Conservation (phyloP, 2,329 filamentous ascomycete genomes). For the Ceratocystis cacaofunesta region DNA sequence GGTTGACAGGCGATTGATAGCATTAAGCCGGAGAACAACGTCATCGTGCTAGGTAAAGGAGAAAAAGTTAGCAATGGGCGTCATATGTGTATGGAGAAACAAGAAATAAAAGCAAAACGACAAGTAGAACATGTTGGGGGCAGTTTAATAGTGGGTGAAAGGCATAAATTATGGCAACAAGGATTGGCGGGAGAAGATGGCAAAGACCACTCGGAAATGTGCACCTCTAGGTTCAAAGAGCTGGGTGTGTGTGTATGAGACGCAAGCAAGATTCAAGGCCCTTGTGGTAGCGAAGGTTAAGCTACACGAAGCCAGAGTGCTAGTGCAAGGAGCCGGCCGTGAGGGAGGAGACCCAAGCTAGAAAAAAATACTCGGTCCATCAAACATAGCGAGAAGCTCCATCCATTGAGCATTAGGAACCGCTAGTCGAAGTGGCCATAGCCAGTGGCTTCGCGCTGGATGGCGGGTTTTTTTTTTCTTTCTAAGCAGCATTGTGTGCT, state of each 20-base stretch:
- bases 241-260: neutral
- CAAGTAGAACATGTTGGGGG: neutral
- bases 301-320: neutral
- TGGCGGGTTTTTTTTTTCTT: neutral
- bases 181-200: neutral
- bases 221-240: neutral
- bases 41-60: slow-evolving; percentile 66
- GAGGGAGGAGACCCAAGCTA: neutral
- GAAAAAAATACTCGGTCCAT: neutral
- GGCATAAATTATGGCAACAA: too few relatives aligned
- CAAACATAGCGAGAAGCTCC: neutral
- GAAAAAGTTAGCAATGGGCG: neutral
- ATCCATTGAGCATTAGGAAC: neutral
- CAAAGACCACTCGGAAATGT: neutral
- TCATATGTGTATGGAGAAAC: neutral
- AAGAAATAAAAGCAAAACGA: neutral
- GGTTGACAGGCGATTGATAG: slow-evolving; percentile 93
- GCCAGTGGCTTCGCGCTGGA: neutral
- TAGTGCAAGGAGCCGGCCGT: neutral
- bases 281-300: neutral
- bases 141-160: too few relatives aligned
- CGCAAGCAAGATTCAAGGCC: neutral
- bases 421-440: neutral
- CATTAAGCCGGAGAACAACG: slow-evolving; percentile 92
- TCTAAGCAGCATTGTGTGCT: neutral